phyloP scores from a whole-genome alignment of 192 early-diverging fungal species.

The Haplosporangium gracile region DNA sequence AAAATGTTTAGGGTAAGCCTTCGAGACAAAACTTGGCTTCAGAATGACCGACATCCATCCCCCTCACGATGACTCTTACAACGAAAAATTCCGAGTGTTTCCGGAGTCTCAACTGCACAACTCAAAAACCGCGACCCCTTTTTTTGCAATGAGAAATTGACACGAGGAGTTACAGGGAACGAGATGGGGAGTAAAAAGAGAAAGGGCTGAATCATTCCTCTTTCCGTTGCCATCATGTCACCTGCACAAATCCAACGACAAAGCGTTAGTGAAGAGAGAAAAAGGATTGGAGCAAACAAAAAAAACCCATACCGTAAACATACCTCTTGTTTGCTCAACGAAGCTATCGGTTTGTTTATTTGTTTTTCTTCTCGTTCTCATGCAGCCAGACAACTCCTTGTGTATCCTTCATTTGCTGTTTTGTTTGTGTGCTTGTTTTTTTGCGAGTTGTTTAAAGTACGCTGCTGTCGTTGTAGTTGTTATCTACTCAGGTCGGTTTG shows the following conservation, averaged over 20 bases:
- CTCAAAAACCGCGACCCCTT: background rate
- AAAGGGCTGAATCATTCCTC: background rate
- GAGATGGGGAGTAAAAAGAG: background rate
- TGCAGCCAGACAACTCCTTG: background rate
- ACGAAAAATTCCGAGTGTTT: background rate
- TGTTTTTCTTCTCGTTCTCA: background rate
- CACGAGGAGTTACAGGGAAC: background rate
- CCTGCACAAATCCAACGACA: background rate
- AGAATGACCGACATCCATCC: background rate
- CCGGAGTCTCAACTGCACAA: slow-evolving; percentile 1
- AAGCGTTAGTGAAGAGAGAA: background rate
- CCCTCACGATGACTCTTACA: background rate
- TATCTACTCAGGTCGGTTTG: background rate
- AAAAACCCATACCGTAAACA: background rate
- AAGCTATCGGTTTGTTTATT: background rate
- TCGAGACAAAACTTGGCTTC: background rate
- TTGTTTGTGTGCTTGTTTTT: background rate
- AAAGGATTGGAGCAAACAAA: background rate
- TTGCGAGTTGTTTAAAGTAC: background rate
- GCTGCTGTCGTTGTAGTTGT: background rate
- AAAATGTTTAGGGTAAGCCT: background rate
- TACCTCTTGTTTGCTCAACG: background rate
- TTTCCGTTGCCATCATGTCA: background rate
- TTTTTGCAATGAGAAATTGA: background rate
- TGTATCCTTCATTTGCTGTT: background rate